Evolutionary conservation across 805 yeast species (phyloP), one percentile per base, ranked within the genome.

Genomic region (Isabelozyma pseudorhagii): DNA sequence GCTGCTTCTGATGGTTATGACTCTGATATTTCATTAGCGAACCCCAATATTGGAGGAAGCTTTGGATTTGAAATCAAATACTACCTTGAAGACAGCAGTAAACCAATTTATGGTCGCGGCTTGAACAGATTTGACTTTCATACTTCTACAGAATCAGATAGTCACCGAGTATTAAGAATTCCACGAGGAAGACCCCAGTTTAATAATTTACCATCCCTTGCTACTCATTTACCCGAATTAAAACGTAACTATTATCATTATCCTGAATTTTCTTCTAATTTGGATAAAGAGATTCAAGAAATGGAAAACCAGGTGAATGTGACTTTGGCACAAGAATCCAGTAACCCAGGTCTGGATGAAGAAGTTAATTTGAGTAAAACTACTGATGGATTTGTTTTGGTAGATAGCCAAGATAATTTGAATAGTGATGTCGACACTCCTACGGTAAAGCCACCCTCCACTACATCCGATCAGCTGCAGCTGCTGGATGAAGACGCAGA

Each of bases 11-110:
- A 64, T 36, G 81, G 72, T 2, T 71, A 69, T 53, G 74, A 70
- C 27, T 75, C 82, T 0, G 80, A 74, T 53, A 63, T 78, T 3
- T 80, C 85, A 0, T 55, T 79, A 21, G 83, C 85, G 0, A 75
- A 78, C 51, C 84, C 85, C 0, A 74, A 74, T 45, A 61, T 78
- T 5, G 70, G 79, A 17, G 82, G 79, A 3, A 73, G 76, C 44
- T 71, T 69, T 57, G 83, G 78, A 0, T 82, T 82, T 54, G 66
- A 68, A 6, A 67, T 82, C 28, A 80, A 76, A 54, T 38, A 71
- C 17, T 68, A 66, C 55, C 75, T 71, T 47, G 63, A 66, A 4
- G 52, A 65, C n/a, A 50, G 17, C 7, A 28, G 10, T 9, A 42
- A 42, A 17, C 13, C 45, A 17, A 8, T 38, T 38, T 15, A 14